phyloP scores from a whole-genome alignment of 2,329 filamentous ascomycete species.

The Calonectria pseudoreteaudii region DNA sequence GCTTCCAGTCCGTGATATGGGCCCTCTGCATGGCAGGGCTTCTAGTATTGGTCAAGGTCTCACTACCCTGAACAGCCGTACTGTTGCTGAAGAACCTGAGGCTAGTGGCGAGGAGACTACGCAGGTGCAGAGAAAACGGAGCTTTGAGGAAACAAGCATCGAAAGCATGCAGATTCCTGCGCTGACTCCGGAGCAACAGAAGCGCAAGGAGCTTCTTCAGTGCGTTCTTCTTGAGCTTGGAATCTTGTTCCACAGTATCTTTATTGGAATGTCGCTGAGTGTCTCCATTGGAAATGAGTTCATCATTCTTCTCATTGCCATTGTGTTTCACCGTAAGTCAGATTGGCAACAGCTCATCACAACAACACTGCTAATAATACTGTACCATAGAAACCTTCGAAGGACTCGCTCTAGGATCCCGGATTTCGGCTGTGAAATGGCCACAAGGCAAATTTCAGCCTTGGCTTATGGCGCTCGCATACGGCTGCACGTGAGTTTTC shows the following conservation, averaged over 20 bases:
- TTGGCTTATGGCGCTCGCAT: constrained; percentile 69
- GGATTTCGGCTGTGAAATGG: constrained; percentile 69
- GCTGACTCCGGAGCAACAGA: constrained; percentile 64
- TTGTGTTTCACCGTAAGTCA: constrained; percentile 74
- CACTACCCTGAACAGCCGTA: constrained; percentile 43
- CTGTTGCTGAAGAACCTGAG: constrained; percentile 27
- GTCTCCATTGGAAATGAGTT: constrained; percentile 82
- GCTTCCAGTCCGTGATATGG: constrained; percentile 49
- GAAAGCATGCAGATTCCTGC: constrained; percentile 37
- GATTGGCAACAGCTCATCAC: rapidly evolving
- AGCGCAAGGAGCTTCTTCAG: constrained; percentile 76
- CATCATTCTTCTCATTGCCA: constrained; percentile 82
- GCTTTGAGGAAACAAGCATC: constrained; percentile 38
- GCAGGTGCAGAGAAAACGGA: constrained; percentile 31
- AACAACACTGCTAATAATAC: constrained; percentile 10
- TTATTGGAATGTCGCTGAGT: constrained; percentile 86
- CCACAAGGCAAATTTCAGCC: constrained; percentile 56
- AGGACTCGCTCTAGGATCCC: constrained; percentile 73
- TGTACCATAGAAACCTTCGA: constrained; percentile 55
- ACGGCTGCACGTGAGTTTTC: constrained; percentile 62
- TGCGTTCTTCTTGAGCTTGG: constrained; percentile 83
- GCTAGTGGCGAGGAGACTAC: constrained; percentile 28
- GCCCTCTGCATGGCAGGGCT: constrained; percentile 47
- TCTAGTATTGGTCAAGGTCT: constrained; percentile 50
- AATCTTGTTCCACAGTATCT: constrained; percentile 73